Conservation (phyloP, 225 moss, liverwort and hornwort species). For the Pseudisothecium myosuroides region DNA sequence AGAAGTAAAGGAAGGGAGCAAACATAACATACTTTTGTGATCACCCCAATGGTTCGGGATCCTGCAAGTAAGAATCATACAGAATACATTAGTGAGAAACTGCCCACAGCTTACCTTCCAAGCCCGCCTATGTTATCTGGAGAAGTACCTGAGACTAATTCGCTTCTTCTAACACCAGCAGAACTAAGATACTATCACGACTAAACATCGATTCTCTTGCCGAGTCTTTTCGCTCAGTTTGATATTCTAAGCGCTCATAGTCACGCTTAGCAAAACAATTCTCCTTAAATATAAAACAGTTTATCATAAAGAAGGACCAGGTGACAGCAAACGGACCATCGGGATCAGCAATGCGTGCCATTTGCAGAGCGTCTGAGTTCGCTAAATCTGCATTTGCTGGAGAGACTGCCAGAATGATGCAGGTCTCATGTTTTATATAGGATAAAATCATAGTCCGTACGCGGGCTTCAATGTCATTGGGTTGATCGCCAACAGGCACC, state of each 20-base stretch:
- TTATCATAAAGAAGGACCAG: not conserved
- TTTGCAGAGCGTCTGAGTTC: constrained; percentile 94
- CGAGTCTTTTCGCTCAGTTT: not conserved
- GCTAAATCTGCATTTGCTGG: constrained; percentile 98
- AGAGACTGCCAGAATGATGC: constrained; percentile 94
- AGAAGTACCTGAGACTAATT: not conserved
- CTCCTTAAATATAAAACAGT: not conserved
- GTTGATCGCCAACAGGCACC: constrained; percentile 98
- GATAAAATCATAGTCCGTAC: constrained; percentile 93
- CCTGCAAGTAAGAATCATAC: constrained; percentile 37
- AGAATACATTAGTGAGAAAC: not conserved
- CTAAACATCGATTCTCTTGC: not conserved
- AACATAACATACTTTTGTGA: constrained; percentile 62
- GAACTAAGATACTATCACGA: not conserved
- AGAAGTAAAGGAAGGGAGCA: not conserved
- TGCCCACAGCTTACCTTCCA: not conserved
- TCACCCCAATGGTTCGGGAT: constrained; percentile 96
- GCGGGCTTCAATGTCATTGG: constrained; percentile 91
- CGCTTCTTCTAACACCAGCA: not conserved
- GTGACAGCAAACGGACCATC: constrained; percentile 51
- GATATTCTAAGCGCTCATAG: not conserved
- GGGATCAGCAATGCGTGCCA: constrained; percentile 98
- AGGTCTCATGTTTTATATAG: constrained; percentile 97
- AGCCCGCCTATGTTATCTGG: not conserved
- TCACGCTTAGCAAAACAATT: not conserved